Percentiles rank a stretch among this genome's conserved stretches.
These are phyloP conservation scores for Simplicillium sp. DNA, from an alignment of 2,329 filamentous ascomycete genomes.

Conservation along the genomic window DNA sequence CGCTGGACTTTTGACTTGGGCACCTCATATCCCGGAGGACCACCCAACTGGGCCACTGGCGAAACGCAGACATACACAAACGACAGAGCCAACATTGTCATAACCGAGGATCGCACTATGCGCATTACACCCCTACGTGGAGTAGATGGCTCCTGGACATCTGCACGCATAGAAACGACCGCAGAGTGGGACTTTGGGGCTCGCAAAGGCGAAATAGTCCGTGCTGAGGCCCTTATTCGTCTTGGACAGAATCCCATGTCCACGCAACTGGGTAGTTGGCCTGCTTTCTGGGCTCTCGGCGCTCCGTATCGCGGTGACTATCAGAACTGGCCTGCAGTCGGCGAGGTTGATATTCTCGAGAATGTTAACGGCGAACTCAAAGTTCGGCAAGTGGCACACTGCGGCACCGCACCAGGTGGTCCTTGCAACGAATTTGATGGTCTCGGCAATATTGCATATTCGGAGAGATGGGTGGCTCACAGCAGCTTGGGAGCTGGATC, in stretches of 20 bases:
- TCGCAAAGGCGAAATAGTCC: constrained; percentile 20
- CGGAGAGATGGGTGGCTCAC: constrained; percentile 22
- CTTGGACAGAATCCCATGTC: constrained; percentile 17
- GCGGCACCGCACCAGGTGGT: constrained; percentile 26
- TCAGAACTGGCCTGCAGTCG: constrained; percentile 28
- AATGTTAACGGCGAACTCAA: constrained; percentile 25
- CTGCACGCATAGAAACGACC: constrained; percentile 31
- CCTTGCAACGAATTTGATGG: constrained; percentile 31
- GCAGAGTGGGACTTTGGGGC: constrained; percentile 23
- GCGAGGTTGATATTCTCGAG: constrained; percentile 37
- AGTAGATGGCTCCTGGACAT: constrained; percentile 28
- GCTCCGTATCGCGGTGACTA: constrained; percentile 25
- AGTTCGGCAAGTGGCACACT: constrained; percentile 30
- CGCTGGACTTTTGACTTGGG: constrained; percentile 36
- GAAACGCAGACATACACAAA: constrained; percentile 37
- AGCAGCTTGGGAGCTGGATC: constrained; percentile 22
- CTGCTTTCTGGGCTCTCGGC: constrained; percentile 36
- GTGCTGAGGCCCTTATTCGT: constrained; percentile 27
- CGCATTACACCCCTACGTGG: constrained; percentile 22
- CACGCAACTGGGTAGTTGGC: constrained; percentile 32
- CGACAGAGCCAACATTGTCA: constrained; percentile 26
- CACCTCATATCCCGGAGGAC: constrained; percentile 34
- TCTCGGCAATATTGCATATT: constrained; percentile 16
- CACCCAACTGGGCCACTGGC: constrained; percentile 36
- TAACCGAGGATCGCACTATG: constrained; percentile 25